These are phyloP conservation scores for Amphichorda felina DNA, from an alignment of 2,329 filamentous ascomycete species.

Conservation along the genomic window DNA sequence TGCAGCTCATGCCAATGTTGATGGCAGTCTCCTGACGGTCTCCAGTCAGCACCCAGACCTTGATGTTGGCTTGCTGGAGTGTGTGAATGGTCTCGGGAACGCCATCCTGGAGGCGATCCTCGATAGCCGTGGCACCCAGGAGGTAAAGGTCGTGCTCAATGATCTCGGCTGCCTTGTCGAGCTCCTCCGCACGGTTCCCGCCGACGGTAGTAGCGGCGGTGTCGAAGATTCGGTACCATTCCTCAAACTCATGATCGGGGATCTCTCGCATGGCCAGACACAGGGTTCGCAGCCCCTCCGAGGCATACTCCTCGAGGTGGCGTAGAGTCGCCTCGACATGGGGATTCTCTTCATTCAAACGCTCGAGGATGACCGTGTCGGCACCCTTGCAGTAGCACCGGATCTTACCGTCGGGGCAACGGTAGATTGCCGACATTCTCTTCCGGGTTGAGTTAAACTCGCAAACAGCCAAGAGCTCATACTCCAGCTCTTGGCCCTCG, in stretches of 20 bases:
- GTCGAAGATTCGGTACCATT: slow-evolving; percentile 82
- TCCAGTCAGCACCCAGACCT: slow-evolving; percentile 95
- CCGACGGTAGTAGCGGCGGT: slow-evolving; percentile 81
- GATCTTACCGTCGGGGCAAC: slow-evolving; percentile 92
- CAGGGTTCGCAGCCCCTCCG: slow-evolving; percentile 86
- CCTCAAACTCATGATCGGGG: slow-evolving; percentile 74
- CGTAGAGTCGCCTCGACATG: slow-evolving; percentile 82
- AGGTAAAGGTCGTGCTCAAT: slow-evolving; percentile 89
- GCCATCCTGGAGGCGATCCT: slow-evolving; percentile 92
- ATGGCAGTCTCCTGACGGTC: slow-evolving; percentile 98
- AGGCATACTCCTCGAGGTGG: slow-evolving; percentile 97
- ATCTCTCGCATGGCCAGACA: slow-evolving; percentile 93
- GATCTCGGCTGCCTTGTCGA: slow-evolving; percentile 93
- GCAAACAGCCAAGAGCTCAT: slow-evolving; percentile 89
- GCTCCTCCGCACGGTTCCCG: slow-evolving; percentile 83
- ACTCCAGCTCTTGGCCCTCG: slow-evolving; percentile 62
- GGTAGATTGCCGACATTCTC: slow-evolving; percentile 94
- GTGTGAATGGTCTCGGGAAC: slow-evolving; percentile 98
- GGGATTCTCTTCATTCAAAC: slow-evolving; percentile 71
- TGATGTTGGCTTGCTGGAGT: slow-evolving; percentile 91
- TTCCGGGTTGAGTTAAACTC: slow-evolving; percentile 95
- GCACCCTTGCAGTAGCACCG: slow-evolving; percentile 92
- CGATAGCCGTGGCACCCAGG: slow-evolving; percentile 90
- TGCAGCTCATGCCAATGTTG: slow-evolving; percentile 99
- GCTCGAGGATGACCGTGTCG: slow-evolving; percentile 93